Conservation (phyloP, 164 flowering plant genomes). For the Nelumbo lutea region DNA sequence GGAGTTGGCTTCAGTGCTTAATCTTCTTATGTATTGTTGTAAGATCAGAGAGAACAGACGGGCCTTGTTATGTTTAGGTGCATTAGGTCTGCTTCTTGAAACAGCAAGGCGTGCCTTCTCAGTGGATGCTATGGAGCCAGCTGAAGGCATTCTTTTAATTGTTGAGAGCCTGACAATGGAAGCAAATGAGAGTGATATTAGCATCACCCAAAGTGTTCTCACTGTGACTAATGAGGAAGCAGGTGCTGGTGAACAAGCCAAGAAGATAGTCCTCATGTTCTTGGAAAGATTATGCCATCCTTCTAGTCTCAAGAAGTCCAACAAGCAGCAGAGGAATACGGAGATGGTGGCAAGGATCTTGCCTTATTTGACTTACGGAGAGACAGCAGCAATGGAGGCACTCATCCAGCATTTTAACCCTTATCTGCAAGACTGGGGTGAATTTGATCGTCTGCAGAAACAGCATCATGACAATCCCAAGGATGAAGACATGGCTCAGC, state of each 20-base stretch:
- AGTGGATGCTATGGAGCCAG: conserved; percentile 99
- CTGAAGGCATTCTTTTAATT: conserved; percentile 94
- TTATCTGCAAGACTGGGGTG: conserved; percentile 74
- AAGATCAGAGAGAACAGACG: conserved; percentile 89
- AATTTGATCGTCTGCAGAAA: conserved; percentile 70
- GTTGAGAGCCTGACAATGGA: conserved; percentile 94
- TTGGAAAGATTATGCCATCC: conserved; percentile 86
- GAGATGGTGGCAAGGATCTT: conserved; percentile 99
- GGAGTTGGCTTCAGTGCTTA: conserved; percentile 78
- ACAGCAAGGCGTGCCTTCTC: conserved; percentile 97
- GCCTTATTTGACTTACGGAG: conserved; percentile 96
- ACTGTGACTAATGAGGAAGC: conserved; percentile 77
- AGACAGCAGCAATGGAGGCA: conserved; percentile 97
- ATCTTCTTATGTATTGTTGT: conserved; percentile 94
- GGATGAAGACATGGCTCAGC: conserved; percentile 65
- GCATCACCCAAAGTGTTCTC: conserved; percentile 61
- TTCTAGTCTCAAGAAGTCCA: conserved; percentile 75
- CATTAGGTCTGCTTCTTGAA: conserved; percentile 82
- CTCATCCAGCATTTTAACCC: conserved; percentile 90
- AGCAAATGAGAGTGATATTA: conserved; percentile 92
- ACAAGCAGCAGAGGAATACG: conserved; percentile 94
- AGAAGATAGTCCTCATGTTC: conserved; percentile 95
- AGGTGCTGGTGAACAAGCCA: conserved; percentile 90
- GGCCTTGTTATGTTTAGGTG: conserved; percentile 76
- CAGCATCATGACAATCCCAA: conserved; percentile 64